Base-by-base conservation (phyloP, 805 yeast genomes). In the Suhomyces xylopsoci region DNA sequence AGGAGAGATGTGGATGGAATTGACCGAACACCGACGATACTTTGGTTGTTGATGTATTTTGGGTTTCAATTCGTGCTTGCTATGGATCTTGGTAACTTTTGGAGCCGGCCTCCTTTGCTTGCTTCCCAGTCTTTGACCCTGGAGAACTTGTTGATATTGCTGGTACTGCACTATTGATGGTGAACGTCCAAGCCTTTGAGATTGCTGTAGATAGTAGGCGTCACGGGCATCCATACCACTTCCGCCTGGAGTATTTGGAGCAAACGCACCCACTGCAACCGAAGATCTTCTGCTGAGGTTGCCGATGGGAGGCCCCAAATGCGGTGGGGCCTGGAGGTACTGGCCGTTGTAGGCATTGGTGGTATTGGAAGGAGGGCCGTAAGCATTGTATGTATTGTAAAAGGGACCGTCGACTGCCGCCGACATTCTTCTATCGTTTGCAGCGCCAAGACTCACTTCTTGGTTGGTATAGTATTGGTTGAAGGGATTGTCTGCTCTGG, bases 1-100 rank as follows among this genome's bases (percentile, higher is more conserved):
- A 0, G 99, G 99, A 5, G 94, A 87, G 3, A 88, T 81, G 52
- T 81, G 85, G 15, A 78, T 73, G 2, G 86, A 78, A 42, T 84
- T 80, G 47, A 83, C 76, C 0, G 90, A 83, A 8, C 90, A 87
- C 52, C 94, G 73, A 56, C 94, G 73, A 61, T 81, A 86, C 68
- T 84, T 84, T 2, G 92, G 92, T 48, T 78, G 80, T n/a, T 69
- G 67, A 61, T 87, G 85, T 3, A 79, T 54, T 12, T 73, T 69
- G 0, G 96, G 96, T n/a, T 71, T 73, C 54, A 88, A 68, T 50
- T 87, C 90, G n/a, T 70, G 55, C 48, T 67, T 71, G 46, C 69
- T 65, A 34, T 64, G 64, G 15, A 85, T 67, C 51, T 68, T 74
- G 19, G 66, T 62, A 56, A 81, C 78, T 48, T 66, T 71, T 1